Evolutionary conservation across 306 rosid genomes (phyloP).

Genomic region (Vicia faba): DNA sequence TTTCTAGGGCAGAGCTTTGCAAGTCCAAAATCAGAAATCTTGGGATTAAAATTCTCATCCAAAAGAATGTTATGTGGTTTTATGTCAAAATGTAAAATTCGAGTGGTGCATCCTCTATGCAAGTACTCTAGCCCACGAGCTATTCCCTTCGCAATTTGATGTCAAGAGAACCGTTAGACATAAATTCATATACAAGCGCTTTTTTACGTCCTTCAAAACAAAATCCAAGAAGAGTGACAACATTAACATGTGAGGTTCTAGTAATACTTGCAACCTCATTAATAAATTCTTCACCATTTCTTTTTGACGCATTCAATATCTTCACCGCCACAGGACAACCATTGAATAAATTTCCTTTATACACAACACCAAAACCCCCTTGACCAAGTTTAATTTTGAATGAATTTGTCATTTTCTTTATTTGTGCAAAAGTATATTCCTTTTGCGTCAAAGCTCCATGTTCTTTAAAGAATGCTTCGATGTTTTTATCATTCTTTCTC

Average conservation of each 20-base stretch:
- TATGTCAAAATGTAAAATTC: conserved; percentile 14
- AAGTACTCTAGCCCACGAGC: background rate
- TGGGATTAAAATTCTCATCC: background rate
- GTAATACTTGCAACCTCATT: conserved; percentile 10
- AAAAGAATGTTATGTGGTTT: conserved; percentile 17
- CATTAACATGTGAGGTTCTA: conserved; percentile 3
- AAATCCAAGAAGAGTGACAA: conserved; percentile 7
- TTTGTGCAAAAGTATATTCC: background rate
- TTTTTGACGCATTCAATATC: conserved; percentile 1
- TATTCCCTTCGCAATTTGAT: conserved; percentile 9
- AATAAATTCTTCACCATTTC: background rate
- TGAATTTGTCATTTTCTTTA: background rate
- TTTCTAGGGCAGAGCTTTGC: background rate
- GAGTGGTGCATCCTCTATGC: conserved; percentile 1
- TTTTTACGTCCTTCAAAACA: background rate
- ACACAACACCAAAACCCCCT: conserved; percentile 11
- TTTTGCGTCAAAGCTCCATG: background rate
- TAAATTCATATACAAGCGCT: conserved; percentile 12
- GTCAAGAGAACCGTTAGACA: conserved; percentile 11
- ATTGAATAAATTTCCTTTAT: background rate
- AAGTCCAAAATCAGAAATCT: conserved; percentile 11
- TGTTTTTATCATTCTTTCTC: background rate
- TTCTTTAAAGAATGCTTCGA: background rate
- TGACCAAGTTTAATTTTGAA: background rate
- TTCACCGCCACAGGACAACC: background rate